Base-by-base conservation (phyloP, 805 yeast species). In the Pichia gijzeniarum region DNA sequence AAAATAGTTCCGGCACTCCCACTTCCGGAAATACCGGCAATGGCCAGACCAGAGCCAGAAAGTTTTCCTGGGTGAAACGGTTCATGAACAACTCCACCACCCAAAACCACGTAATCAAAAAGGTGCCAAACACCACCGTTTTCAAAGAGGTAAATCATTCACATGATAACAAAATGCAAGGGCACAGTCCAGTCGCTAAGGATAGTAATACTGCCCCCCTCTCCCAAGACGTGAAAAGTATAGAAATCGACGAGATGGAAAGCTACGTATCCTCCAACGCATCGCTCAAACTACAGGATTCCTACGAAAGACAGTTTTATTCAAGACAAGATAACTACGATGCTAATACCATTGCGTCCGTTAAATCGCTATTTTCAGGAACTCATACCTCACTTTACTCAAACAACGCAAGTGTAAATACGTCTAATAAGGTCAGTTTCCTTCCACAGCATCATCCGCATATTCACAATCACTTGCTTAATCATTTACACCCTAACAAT, bases 1-100 rank as follows among this genome's bases (percentile, higher is more conserved):
- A n/a, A n/a, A n/a, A n/a, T n/a, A n/a, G n/a, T n/a, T n/a, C n/a
- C n/a, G n/a, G n/a, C n/a, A n/a, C n/a, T n/a, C n/a, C 8, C 12
- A 12, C 14, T 30, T 13, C 14, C 13, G 16, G 6, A 13, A 30
- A 12, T 30, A 9, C 16, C 14, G 14, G 5, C 33, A 30, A 12
- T 30, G 33, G 7, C n/a, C 18, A 18, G 16, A 22, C n/a, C 22
- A 49, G 47, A 35, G 45, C 40, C 20, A 42, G 50, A 9, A 57
- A 64, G 38, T 63, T 65, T 38, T 63, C 68, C 7, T 65, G 69
- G 69, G 65, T 65, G 9, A 45, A 38, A n/a, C 21, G 45, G 35
- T 33, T 43, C 4, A 43, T 44, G 38, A 38, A 37, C n/a, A 22
- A 22, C 28, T 18, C 35, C 2, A 27, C 17, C 27, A 18, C 12